phyloP scores from a whole-genome alignment of 1,139 yeast genomes.

The Suhomyces guaymorum region DNA sequence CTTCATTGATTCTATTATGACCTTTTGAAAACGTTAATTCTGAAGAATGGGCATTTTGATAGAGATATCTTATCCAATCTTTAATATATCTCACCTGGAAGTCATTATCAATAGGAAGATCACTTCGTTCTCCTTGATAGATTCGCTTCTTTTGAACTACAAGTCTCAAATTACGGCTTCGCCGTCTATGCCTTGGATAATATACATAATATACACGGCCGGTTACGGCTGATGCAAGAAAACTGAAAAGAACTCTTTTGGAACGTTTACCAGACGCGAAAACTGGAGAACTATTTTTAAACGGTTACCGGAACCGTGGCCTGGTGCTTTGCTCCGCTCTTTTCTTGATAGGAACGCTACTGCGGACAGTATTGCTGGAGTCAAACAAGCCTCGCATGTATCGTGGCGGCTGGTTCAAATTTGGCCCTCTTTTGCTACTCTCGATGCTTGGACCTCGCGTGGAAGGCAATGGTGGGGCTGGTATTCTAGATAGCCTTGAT shows the following conservation, averaged over 20 bases:
- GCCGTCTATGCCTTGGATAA: not conserved
- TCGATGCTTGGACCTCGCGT: conserved; percentile 6
- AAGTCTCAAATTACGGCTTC: not conserved
- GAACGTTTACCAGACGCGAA: too few species aligned
- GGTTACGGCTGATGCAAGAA: too few species aligned
- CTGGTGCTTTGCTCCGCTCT: conserved; percentile 1
- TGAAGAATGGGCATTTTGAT: too few species aligned
- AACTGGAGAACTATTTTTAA: too few species aligned
- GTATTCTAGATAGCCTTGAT: conserved; percentile 16
- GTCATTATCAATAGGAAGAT: too few species aligned
- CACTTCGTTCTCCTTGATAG: too few species aligned
- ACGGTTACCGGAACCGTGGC: conserved; percentile 8
- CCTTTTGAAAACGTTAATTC: too few species aligned
- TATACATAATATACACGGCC: conserved; percentile 7
- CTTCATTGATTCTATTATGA: too few species aligned
- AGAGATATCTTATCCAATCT: too few species aligned
- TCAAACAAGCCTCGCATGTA: conserved; percentile 45
- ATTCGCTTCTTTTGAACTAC: too few species aligned
- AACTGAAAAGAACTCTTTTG: too few species aligned
- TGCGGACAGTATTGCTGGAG: conserved; percentile 15
- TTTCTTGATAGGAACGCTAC: conserved; percentile 1
- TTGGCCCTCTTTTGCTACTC: conserved; percentile 26
- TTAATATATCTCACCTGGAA: too few species aligned
- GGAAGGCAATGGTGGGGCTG: conserved; percentile 14
- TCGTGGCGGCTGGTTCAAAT: conserved; percentile 47